Percentiles rank a stretch among this genome's conserved stretches.
These are phyloP conservation scores for Xylariaceae sp. DNA, from an alignment of 2,329 filamentous ascomycete species.

Conservation along the genomic window DNA sequence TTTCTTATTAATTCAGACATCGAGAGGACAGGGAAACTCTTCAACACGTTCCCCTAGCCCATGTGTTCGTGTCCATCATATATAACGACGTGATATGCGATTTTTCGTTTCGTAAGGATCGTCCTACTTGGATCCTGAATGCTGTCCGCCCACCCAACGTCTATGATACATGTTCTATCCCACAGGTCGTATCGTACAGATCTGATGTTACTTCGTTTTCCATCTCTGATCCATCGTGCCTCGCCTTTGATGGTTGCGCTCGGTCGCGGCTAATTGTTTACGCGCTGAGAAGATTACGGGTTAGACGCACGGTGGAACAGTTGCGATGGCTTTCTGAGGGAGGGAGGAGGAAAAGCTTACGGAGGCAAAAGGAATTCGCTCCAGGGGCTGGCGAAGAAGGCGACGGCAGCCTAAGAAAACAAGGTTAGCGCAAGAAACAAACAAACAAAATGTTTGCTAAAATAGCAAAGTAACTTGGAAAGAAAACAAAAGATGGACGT, in stretches of 20 bases:
- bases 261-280: too few species aligned
- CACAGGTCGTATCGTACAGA: slow-evolving; percentile 23
- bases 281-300: too few species aligned
- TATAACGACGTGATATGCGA: slow-evolving; percentile 15
- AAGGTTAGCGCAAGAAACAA: slow-evolving; percentile 9
- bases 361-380: slow-evolving; percentile 72
- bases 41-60: background rate
- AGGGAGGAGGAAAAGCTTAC: slow-evolving; percentile 47
- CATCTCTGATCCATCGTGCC: background rate
- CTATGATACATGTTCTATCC: slow-evolving; percentile 18
- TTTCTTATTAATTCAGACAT: slow-evolving; percentile 1
- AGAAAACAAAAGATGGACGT: slow-evolving; percentile 45
- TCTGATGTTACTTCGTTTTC: background rate
- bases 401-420: slow-evolving; percentile 62
- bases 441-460: background rate
- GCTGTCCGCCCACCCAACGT: background rate
- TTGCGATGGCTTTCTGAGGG: background rate
- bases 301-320: background rate
- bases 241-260: background rate
- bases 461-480: too few species aligned
- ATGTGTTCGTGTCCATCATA: background rate
- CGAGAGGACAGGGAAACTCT: background rate
- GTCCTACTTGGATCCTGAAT: background rate
- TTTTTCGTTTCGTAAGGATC: background rate
- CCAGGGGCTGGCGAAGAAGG: slow-evolving; percentile 72